Evolutionary conservation across 805 yeast genomes (phyloP), one percentile per base, ranked within the genome.

Genomic region (Starmerella tilneyi): DNA sequence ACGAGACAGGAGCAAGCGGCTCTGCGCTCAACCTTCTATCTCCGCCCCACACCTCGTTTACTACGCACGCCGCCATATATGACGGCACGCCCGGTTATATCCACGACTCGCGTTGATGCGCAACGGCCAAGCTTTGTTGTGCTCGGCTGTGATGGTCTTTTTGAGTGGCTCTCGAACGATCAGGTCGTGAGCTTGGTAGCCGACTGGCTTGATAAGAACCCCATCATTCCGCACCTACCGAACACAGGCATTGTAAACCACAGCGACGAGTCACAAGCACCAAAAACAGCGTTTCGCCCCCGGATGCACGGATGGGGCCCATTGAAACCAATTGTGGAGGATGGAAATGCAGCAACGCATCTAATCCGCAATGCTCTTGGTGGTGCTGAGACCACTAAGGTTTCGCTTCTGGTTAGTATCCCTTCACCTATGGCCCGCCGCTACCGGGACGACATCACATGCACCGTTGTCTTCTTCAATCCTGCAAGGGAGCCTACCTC

Each of bases 361-460:
- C 69, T 89, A 54, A 83, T 89, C 38, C 74, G 97, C 59, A 89
- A 89, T 62, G 96, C 97, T 0, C 68, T 89, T 47, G 94, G 96
- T 4, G 80, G 81, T 16, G 95, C 94, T 0, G 79, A 83, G 26
- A 75, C 76, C 53, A 94, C 85, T 46, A 86, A 85, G 55, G 84
- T 88, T 2, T 76, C 86, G 19, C 81, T 92, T 73, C 66, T 89
- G 47, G 79, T 85, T 17, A 81, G 92, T 43, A 84, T 89, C 42
- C 96, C 97, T n/a, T 75, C 84, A 11, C 95, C 96, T 1, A 73
- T 81, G 50, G 80, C 95, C 13, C 76, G 98, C 65, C 73, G 84
- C 33, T 85, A 86, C 63, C 76, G 97, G 62, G 98, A 89, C 64
- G 98, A 89, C 63, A 71, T 89, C 59, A 86, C 96, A 0, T 96